phyloP scores from a whole-genome alignment of 371 early-diverging fungal species.

The Nosema bombycis region DNA sequence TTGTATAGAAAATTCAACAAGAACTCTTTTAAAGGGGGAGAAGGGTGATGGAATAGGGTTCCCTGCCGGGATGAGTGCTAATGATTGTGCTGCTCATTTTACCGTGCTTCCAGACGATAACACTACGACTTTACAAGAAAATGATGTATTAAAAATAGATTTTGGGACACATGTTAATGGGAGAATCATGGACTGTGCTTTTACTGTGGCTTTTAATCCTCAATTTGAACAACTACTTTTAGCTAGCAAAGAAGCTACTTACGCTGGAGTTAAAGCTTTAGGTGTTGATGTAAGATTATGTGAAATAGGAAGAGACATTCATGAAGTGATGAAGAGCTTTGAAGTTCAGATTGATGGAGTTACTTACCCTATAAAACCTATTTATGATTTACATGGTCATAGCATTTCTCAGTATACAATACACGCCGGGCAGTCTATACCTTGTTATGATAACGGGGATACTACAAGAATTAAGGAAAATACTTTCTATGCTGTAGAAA shows the following conservation, averaged over 20 bases:
- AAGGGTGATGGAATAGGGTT: conserved; percentile 76
- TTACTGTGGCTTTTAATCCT: conserved; percentile 87
- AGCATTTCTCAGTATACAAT: conserved; percentile 86
- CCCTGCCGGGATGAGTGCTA: conserved; percentile 93
- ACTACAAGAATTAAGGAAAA: conserved; percentile 88
- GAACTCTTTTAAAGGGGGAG: conserved; percentile 77
- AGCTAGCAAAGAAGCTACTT: conserved; percentile 90
- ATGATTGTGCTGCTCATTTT: conserved; percentile 96
- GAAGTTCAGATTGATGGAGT: conserved; percentile 89
- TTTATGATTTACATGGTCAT: conserved; percentile 93
- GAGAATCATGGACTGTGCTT: conserved; percentile 92
- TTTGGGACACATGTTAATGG: conserved; percentile 94
- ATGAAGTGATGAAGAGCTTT: conserved; percentile 93
- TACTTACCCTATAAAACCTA: conserved; percentile 76
- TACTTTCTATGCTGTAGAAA: conserved; percentile 93
- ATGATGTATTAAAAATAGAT: conserved; percentile 95
- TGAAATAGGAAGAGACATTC: conserved; percentile 91
- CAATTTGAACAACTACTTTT: conserved; percentile 76
- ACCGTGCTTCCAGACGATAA: conserved; percentile 92
- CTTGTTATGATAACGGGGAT: conserved; percentile 81
- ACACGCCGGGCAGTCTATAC: conserved; percentile 91
- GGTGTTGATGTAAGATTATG: conserved; percentile 90
- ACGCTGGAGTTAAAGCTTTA: conserved; percentile 83
- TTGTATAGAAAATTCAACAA: conserved; percentile 84
- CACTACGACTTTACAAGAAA: conserved; percentile 74